Conservation (phyloP, 306 rosid genomes). For the Quercus bicolor region DNA sequence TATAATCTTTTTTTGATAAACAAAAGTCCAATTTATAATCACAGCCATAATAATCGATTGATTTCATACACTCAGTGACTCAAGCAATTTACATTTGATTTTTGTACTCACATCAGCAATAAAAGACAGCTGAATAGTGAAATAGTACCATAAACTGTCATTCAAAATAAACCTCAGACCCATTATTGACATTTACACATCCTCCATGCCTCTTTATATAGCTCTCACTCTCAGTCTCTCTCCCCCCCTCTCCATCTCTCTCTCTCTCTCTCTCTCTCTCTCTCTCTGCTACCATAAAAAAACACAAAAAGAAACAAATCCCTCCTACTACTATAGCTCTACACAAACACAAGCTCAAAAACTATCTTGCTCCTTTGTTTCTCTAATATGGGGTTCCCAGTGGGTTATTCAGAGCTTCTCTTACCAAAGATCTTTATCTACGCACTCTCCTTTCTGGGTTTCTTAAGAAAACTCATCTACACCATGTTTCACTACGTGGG, state of each 20-base stretch:
- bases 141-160: neutral
- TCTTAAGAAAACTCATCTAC: constrained; percentile 51
- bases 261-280: neutral
- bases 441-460: constrained; percentile 43
- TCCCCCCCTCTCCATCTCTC: neutral
- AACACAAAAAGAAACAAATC: neutral
- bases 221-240: neutral
- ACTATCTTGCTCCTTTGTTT: neutral
- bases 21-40: no score
- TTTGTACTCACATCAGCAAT: no score
- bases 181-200: constrained; percentile 27
- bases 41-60: no score
- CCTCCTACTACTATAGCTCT: neutral
- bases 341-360: neutral
- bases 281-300: neutral
- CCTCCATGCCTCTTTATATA: constrained; percentile 1
- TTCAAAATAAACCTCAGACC: constrained; percentile 22
- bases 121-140: no score
- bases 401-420: constrained; percentile 57
- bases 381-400: constrained; percentile 67
- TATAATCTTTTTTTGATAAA: no score
- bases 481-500: constrained; percentile 43
- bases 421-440: constrained; percentile 64
- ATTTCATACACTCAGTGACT: no score
- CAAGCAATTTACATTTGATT: no score